phyloP scores from a whole-genome alignment of 345 rosid genomes.

The Moricandia moricandioides region DNA sequence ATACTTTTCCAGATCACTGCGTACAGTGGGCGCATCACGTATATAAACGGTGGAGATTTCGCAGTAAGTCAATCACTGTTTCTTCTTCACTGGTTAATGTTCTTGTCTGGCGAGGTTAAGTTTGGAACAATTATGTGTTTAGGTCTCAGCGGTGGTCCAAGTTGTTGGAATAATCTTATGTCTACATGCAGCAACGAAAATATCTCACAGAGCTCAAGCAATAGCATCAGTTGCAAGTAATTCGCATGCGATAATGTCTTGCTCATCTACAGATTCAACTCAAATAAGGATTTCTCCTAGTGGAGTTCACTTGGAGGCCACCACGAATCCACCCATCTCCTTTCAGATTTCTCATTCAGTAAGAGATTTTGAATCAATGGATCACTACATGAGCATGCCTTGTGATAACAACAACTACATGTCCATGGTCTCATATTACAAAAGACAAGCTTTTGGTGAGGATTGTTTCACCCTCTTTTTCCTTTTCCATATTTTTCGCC shows the following conservation, averaged over 20 bases:
- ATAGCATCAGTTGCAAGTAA: slow-evolving; percentile 65
- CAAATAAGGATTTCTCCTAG: slow-evolving; percentile 50
- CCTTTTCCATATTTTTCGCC: no score
- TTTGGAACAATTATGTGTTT: slow-evolving; percentile 1
- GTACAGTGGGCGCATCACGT: slow-evolving; percentile 59
- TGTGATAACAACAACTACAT: slow-evolving; percentile 44
- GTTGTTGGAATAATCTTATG: slow-evolving; percentile 76
- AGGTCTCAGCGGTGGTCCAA: slow-evolving; percentile 83
- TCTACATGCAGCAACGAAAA: slow-evolving; percentile 92
- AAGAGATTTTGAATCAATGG: slow-evolving; percentile 80
- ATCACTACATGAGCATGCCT: slow-evolving; percentile 58
- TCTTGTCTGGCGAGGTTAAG: slow-evolving; percentile 5
- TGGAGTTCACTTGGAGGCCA: slow-evolving; percentile 47
- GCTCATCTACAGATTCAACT: slow-evolving; percentile 48
- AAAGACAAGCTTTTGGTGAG: slow-evolving; percentile 82
- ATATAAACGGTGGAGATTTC: slow-evolving; percentile 80
- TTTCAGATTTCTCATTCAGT: slow-evolving; percentile 50
- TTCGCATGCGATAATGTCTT: slow-evolving; percentile 89
- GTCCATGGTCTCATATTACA: slow-evolving; percentile 71
- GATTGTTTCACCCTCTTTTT: not conserved
- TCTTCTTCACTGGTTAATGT: not conserved
- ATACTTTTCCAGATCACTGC: slow-evolving; percentile 78
- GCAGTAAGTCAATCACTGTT: slow-evolving; percentile 53
- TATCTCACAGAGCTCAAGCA: slow-evolving; percentile 83
- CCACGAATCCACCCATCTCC: slow-evolving; percentile 33